Percentiles rank a stretch among this genome's conserved stretches.
Conservation (phyloP, 2,329 filamentous ascomycete genomes). For the Phyllosticta citriasiana region DNA sequence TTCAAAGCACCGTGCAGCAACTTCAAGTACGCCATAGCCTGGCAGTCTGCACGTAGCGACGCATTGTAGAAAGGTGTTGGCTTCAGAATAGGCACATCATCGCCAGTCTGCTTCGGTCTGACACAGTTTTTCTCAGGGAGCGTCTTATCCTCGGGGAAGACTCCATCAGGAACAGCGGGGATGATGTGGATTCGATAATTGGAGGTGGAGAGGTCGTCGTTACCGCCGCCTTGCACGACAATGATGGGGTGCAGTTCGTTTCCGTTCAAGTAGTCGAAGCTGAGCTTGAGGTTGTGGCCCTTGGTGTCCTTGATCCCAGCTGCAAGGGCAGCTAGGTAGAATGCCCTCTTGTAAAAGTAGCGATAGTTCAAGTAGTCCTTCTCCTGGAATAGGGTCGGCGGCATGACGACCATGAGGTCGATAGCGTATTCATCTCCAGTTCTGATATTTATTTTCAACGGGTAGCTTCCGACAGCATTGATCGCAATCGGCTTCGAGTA, state of each 20-base stretch:
- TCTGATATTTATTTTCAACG: slow-evolving; percentile 63
- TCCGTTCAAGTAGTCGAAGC: slow-evolving; percentile 59
- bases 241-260: slow-evolving; percentile 68
- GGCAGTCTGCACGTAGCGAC: slow-evolving; percentile 67
- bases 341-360: slow-evolving; percentile 91
- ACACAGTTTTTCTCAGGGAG: slow-evolving; percentile 60
- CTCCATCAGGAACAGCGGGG: slow-evolving; percentile 56
- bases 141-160: slow-evolving; percentile 65
- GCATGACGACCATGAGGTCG: slow-evolving; percentile 85
- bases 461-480: slow-evolving; percentile 85
- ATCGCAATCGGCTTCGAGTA: slow-evolving; percentile 67
- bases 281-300: slow-evolving; percentile 44
- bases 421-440: slow-evolving; percentile 50
- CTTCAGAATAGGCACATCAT: slow-evolving; percentile 30
- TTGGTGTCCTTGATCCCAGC: slow-evolving; percentile 54
- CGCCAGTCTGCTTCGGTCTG: slow-evolving; percentile 41
- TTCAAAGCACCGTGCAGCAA: slow-evolving; percentile 60
- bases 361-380: slow-evolving; percentile 91
- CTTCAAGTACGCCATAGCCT: slow-evolving; percentile 64
- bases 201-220: slow-evolving; percentile 27
- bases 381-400: slow-evolving; percentile 66
- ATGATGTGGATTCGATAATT: slow-evolving; percentile 58
- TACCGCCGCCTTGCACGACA: slow-evolving; percentile 31
- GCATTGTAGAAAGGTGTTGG: slow-evolving; percentile 85
- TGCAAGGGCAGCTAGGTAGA: slow-evolving; percentile 77